Percentiles rank a stretch among this genome's conserved stretches.
phyloP scores from a whole-genome alignment of 345 rosid genomes.

The Syzygium grande region DNA sequence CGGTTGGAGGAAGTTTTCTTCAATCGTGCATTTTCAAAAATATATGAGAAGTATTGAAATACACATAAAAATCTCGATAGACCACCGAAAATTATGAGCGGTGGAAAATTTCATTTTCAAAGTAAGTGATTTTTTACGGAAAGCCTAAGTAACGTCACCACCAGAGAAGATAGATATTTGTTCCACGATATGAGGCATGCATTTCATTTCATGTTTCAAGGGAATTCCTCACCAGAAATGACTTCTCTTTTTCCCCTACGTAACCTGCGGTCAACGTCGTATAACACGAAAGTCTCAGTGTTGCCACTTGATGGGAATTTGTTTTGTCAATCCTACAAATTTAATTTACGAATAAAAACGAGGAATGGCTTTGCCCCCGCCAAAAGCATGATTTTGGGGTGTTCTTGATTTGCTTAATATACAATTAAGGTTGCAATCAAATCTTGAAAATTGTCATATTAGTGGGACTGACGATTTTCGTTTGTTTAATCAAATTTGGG shows the following conservation, averaged over 20 bases:
- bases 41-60: neutral
- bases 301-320: neutral
- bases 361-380: neutral
- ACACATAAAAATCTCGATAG: neutral
- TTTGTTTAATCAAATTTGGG: neutral
- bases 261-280: neutral
- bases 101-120: neutral
- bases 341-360: rapidly evolving
- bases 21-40: too few species aligned
- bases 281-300: neutral
- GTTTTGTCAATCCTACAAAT: neutral
- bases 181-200: neutral
- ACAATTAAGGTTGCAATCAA: neutral
- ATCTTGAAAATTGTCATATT: neutral
- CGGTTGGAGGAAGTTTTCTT: neutral
- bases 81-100: neutral
- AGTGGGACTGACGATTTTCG: neutral
- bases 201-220: neutral
- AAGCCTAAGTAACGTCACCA: neutral
- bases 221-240: neutral
- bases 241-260: neutral
- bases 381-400: neutral
- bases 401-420: neutral
- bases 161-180: neutral
- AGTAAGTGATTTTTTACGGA: neutral